Evolutionary conservation across 805 yeast species (phyloP).

Genomic region (Metschnikowia bowlesiae): DNA sequence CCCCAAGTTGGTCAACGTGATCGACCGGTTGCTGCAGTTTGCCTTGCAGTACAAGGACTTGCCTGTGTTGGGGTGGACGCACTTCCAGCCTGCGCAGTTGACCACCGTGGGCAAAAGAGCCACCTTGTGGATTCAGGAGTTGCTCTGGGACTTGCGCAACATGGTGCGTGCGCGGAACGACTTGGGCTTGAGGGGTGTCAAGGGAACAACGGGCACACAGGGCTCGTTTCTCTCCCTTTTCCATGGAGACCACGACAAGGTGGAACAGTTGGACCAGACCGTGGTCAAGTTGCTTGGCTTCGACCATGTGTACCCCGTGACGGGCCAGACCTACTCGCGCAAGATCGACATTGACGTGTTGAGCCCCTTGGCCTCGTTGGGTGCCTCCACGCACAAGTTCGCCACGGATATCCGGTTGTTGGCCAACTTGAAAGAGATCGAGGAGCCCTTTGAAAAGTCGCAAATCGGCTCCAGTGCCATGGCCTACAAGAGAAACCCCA

Average conservation of each 20-base stretch:
- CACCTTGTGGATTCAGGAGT: slow-evolving; percentile 95
- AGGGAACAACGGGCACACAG: slow-evolving; percentile 99
- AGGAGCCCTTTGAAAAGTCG: slow-evolving; percentile 97
- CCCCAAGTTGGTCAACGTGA: slow-evolving; percentile 94
- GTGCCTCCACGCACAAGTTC: slow-evolving; percentile 95
- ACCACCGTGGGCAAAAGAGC: slow-evolving; percentile 99
- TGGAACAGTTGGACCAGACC: slow-evolving; percentile 84
- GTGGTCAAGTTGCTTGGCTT: slow-evolving; percentile 93
- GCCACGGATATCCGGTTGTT: slow-evolving; percentile 95
- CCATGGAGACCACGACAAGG: slow-evolving; percentile 96
- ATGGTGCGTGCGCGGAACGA: slow-evolving; percentile 94
- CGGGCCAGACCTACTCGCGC: slow-evolving; percentile 99
- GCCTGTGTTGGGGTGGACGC: slow-evolving; percentile 99
- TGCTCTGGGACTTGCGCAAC: slow-evolving; percentile 96
- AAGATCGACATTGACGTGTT: slow-evolving; percentile 94
- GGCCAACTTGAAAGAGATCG: slow-evolving; percentile 95
- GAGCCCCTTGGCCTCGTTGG: slow-evolving; percentile 89
- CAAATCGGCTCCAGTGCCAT: slow-evolving; percentile 98
- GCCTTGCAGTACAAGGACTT: slow-evolving; percentile 90
- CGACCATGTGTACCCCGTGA: slow-evolving; percentile 92
- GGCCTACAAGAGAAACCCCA: slow-evolving; percentile 99
- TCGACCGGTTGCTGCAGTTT: slow-evolving; percentile 81
- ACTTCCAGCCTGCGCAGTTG: slow-evolving; percentile 98
- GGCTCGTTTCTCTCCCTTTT: slow-evolving; percentile 91
- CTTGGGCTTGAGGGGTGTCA: slow-evolving; percentile 94